phyloP scores from a whole-genome alignment of 2,329 filamentous ascomycete species.

The Apiospora hydei region DNA sequence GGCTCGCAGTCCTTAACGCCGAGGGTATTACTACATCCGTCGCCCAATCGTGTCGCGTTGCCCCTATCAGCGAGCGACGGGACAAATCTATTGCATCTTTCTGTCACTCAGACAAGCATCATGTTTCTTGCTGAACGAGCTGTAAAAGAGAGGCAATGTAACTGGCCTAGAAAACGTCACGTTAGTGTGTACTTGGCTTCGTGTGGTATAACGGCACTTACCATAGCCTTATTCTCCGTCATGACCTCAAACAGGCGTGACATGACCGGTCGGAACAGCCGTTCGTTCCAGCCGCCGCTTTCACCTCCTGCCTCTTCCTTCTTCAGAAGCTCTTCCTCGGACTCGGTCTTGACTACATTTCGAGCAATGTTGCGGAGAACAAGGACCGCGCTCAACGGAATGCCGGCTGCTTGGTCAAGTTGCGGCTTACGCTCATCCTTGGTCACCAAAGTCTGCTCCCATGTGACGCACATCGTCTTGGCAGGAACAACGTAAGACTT shows the following conservation, averaged over 20 bases:
- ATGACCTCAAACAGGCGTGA: conserved; percentile 73
- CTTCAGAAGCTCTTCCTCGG: conserved; percentile 62
- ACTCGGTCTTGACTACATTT: conserved; percentile 68
- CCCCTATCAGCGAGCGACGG: background rate
- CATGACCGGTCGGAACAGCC: conserved; percentile 70
- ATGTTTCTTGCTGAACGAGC: conserved; percentile 32
- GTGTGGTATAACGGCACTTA: conserved; percentile 42
- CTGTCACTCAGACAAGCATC: background rate
- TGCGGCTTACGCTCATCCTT: conserved; percentile 67
- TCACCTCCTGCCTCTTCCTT: conserved; percentile 54
- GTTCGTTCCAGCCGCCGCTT: conserved; percentile 69
- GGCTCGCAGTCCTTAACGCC: conserved; percentile 25
- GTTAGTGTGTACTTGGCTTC: background rate
- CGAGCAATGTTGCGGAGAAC: conserved; percentile 81
- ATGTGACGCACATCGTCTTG: conserved; percentile 61
- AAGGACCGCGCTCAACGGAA: conserved; percentile 79
- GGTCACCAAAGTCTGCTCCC: conserved; percentile 63
- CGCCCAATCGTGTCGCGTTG: conserved; percentile 16
- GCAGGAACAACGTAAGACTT: conserved; percentile 61
- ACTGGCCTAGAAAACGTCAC: conserved; percentile 28
- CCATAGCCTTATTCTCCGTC: conserved; percentile 71
- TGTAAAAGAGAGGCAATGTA: conserved; percentile 37
- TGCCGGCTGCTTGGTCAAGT: conserved; percentile 72
- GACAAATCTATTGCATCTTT: background rate
- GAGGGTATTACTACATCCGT: conserved; percentile 24